These are phyloP conservation scores for Neurospora sp. DNA, from an alignment of 495 filamentous ascomycete genomes.

Conservation along the genomic window DNA sequence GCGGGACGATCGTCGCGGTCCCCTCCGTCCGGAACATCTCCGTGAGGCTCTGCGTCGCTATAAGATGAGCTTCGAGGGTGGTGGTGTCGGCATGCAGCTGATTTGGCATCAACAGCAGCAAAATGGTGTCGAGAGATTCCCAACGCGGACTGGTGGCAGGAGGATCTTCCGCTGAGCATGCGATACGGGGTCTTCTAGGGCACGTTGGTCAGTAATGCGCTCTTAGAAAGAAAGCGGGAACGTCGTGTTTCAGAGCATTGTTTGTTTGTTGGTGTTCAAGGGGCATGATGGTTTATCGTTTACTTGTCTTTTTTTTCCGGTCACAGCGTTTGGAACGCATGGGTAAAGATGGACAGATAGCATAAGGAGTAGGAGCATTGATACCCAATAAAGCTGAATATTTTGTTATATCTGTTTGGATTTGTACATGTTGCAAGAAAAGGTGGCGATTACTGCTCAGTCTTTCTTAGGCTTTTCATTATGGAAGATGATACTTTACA, in stretches of 20 bases:
- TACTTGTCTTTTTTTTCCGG: background rate
- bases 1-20: conserved; percentile 39
- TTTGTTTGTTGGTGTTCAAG: background rate
- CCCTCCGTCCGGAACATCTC: conserved; percentile 72
- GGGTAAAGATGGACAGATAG: background rate
- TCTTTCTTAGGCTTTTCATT: too few relatives aligned
- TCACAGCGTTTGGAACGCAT: background rate
- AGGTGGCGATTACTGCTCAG: background rate
- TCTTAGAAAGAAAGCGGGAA: background rate
- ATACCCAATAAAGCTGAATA: background rate
- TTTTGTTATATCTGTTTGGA: background rate
- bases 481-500: too few relatives aligned
- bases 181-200: background rate
- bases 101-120: conserved; percentile 51
- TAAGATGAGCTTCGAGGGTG: conserved; percentile 57
- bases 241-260: background rate
- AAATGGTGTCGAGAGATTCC: conserved; percentile 51
- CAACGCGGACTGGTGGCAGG: conserved; percentile 51
- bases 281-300: background rate
- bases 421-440: background rate
- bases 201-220: background rate
- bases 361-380: background rate
- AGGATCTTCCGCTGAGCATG: conserved; percentile 50
- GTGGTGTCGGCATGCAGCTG: conserved; percentile 62
- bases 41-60: conserved; percentile 68